These are phyloP conservation scores for Claviceps fusiformis DNA, from an alignment of 2,329 filamentous ascomycete genomes.

Conservation along the genomic window DNA sequence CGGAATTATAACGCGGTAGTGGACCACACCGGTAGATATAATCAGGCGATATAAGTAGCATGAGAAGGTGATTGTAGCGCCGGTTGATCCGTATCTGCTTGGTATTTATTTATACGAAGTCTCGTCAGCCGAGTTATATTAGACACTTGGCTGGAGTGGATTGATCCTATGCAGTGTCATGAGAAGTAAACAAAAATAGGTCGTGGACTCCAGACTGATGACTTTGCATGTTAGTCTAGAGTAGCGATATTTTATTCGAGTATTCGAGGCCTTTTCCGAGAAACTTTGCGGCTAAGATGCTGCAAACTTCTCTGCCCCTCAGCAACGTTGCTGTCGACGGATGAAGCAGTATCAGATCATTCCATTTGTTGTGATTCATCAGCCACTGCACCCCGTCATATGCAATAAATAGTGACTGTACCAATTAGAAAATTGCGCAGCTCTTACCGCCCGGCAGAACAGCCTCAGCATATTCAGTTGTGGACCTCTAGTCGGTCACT, in stretches of 20 bases:
- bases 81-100: background rate
- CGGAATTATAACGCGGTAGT: background rate
- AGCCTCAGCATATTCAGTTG: slow-evolving; percentile 10
- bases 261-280: background rate
- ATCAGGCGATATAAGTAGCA: background rate
- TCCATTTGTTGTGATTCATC: background rate
- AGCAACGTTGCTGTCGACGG: background rate
- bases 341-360: background rate
- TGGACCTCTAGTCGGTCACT: background rate
- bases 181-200: background rate
- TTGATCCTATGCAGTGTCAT: background rate
- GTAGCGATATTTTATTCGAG: background rate
- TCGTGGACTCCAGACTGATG: no score
- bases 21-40: background rate
- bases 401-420: slow-evolving; percentile 3
- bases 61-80: background rate
- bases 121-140: background rate
- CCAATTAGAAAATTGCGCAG: background rate
- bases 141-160: background rate
- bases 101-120: background rate
- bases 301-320: background rate
- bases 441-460: slow-evolving; percentile 25
- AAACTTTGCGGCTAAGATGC: background rate
- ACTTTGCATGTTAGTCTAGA: background rate
- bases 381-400: slow-evolving; percentile 1